phyloP scores from a whole-genome alignment of 2,329 filamentous ascomycete species.

The Dichotomopilus funicola region DNA sequence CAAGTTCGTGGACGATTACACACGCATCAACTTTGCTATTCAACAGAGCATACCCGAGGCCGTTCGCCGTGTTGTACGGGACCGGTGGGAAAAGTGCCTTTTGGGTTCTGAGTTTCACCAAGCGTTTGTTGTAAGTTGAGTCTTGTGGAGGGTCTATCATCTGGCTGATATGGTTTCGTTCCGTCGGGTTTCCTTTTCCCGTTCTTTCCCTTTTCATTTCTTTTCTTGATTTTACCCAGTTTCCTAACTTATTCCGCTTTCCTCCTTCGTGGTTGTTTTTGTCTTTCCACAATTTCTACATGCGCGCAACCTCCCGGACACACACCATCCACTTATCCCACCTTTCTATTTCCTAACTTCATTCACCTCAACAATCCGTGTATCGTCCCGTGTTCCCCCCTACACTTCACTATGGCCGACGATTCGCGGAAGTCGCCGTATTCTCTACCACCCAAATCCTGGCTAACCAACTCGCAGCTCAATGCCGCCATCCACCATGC shows the following conservation, averaged over 20 bases:
- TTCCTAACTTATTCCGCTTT: too few relatives aligned
- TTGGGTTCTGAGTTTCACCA: conserved; percentile 47
- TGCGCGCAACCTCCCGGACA: not conserved
- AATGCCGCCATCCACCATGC: conserved; percentile 45
- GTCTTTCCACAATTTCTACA: too few relatives aligned
- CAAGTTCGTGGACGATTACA: conserved; percentile 36
- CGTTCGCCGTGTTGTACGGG: conserved; percentile 44
- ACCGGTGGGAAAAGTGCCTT: conserved; percentile 45
- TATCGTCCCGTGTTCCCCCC: not conserved
- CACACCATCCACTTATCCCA: too few relatives aligned
- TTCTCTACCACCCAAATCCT: not conserved
- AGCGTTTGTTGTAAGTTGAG: conserved; percentile 43
- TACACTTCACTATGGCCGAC: not conserved
- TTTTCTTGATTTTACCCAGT: too few relatives aligned
- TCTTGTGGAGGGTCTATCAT: too few relatives aligned
- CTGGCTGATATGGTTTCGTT: too few relatives aligned
- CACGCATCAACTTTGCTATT: conserved; percentile 35
- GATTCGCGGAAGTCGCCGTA: conserved; percentile 2
- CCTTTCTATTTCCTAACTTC: too few relatives aligned
- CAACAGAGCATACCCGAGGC: conserved; percentile 36
- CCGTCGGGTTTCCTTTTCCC: not conserved
- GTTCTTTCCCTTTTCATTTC: not conserved
- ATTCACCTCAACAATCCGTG: not conserved
- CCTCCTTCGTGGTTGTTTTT: too few relatives aligned
- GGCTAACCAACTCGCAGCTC: conserved; percentile 34